Conservation (phyloP, 1,284 basidiomycete species). For the Ustilago nuda region DNA sequence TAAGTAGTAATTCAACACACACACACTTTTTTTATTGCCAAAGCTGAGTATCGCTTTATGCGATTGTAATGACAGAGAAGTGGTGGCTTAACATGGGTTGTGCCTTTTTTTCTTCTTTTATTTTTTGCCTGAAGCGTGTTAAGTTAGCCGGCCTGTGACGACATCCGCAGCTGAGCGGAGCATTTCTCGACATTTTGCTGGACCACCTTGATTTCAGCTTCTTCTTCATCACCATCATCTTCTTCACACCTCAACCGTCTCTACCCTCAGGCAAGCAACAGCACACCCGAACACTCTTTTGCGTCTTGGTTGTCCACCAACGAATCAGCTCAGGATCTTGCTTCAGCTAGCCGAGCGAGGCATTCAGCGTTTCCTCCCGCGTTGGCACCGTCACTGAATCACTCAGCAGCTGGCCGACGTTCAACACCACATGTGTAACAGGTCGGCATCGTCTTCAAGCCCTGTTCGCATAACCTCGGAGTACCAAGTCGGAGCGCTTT, state of each 20-base stretch:
- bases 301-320: neutral
- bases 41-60: too few species aligned
- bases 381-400: neutral
- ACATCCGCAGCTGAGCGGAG: conserved; percentile 13
- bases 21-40: too few species aligned
- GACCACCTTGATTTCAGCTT: neutral
- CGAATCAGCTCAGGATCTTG: neutral
- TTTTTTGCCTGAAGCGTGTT: too few species aligned
- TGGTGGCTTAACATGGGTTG: too few species aligned
- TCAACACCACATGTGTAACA: neutral
- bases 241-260: neutral
- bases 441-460: neutral
- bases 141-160: conserved; percentile 1
- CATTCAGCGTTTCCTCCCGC: neutral
- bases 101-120: too few species aligned
- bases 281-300: too few species aligned
- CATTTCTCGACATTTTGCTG: neutral
- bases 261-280: neutral
- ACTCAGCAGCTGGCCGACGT: neutral
- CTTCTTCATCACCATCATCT: neutral
- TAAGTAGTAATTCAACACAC: too few species aligned
- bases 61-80: too few species aligned
- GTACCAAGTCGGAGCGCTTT: neutral
- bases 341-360: neutral
- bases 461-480: neutral